A percentile compares a stretch with the other conserved stretches of the same genome.
Conservation (phyloP, 2,329 filamentous ascomycete species). For the Leptosphaerulina australis region DNA sequence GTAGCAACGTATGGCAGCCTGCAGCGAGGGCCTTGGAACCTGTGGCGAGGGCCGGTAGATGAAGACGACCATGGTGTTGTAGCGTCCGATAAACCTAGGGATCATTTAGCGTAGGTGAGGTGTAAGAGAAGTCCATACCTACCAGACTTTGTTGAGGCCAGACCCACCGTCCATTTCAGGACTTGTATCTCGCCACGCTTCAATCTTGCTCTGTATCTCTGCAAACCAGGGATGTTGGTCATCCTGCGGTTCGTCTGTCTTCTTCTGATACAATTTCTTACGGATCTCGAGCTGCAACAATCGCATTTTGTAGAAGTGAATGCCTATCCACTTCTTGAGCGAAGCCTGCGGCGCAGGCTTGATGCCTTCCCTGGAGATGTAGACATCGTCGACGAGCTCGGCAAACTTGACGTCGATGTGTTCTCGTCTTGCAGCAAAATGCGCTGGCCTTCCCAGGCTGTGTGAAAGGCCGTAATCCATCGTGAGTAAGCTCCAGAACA, state of each 20-base stretch:
- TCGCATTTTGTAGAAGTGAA: constrained; percentile 93
- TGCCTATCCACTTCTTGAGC: constrained; percentile 83
- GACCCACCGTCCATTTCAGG: constrained; percentile 73
- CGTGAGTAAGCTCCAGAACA: constrained; percentile 85
- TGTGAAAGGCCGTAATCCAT: constrained; percentile 91
- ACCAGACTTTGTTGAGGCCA: constrained; percentile 82
- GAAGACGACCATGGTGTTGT: constrained; percentile 87
- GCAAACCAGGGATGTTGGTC: constrained; percentile 88
- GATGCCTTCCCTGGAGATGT: constrained; percentile 80
- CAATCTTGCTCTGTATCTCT: constrained; percentile 77
- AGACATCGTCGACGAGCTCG: constrained; percentile 77
- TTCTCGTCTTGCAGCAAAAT: constrained; percentile 81
- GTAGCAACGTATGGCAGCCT: constrained; percentile 82
- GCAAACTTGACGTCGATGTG: constrained; percentile 87
- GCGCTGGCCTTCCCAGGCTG: constrained; percentile 83
- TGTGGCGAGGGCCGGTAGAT: constrained; percentile 92
- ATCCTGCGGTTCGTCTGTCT: constrained; percentile 74
- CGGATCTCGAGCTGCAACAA: constrained; percentile 86
- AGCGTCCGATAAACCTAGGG: constrained; percentile 67
- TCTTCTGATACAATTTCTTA: constrained; percentile 83
- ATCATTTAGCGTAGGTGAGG: background rate
- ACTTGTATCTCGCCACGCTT: constrained; percentile 77
- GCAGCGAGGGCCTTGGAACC: constrained; percentile 79
- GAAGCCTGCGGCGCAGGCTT: constrained; percentile 70
- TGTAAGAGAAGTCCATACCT: constrained; percentile 42